phyloP scores from a whole-genome alignment of 2,329 filamentous ascomycete species.

The Exophiala sp. region DNA sequence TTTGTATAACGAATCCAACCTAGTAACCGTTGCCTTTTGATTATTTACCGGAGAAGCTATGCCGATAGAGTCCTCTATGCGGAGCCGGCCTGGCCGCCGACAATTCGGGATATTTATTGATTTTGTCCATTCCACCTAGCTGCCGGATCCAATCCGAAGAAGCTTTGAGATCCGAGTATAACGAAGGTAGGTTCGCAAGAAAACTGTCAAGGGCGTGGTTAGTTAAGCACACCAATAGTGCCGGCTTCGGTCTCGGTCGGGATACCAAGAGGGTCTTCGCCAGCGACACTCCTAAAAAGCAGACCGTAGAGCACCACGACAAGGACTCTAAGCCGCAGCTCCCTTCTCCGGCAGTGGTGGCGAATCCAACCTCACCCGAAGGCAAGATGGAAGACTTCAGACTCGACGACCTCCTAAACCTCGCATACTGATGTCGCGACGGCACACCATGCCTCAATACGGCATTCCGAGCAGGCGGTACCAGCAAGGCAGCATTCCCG shows the following conservation, averaged over 20 bases:
- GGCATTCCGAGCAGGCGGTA: conserved; percentile 14
- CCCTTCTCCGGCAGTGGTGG: no score
- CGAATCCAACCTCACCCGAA: neutral
- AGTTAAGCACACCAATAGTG: conserved; percentile 32
- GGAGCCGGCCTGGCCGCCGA: conserved; percentile 10
- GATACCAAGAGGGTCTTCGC: conserved; percentile 29
- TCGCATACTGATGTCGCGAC: conserved; percentile 17
- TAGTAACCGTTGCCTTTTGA: conserved; percentile 10
- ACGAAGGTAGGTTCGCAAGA: conserved; percentile 28
- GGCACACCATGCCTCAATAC: conserved; percentile 19
- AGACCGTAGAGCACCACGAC: neutral
- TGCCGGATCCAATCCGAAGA: conserved; percentile 31
- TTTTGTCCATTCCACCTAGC: conserved; percentile 29
- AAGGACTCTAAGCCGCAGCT: no score
- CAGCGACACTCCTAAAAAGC: conserved; percentile 53
- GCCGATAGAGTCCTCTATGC: conserved; percentile 5
- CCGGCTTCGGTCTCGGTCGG: conserved; percentile 27
- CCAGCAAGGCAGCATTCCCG: conserved; percentile 15
- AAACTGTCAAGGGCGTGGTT: conserved; percentile 34
- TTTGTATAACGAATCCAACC: conserved; percentile 19
- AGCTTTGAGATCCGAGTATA: conserved; percentile 29
- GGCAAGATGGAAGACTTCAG: conserved; percentile 12
- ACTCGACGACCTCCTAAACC: conserved; percentile 3
- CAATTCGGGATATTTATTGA: conserved; percentile 19
- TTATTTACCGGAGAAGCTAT: neutral